Evolutionary conservation across 768 basidiomycete species (phyloP).

Genomic region (Scleroderma bovista): DNA sequence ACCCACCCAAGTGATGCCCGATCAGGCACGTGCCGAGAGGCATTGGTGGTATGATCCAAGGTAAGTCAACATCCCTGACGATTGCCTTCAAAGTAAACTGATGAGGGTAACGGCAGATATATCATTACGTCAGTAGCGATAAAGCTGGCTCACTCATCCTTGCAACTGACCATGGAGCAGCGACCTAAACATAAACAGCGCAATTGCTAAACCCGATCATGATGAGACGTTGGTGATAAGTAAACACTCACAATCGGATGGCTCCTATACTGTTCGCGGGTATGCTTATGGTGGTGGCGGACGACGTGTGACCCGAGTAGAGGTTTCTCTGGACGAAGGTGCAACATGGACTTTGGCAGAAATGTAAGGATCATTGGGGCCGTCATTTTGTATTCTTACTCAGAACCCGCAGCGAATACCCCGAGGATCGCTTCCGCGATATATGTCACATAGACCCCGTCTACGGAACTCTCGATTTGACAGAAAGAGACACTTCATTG

Average conservation of each 20-base stretch:
- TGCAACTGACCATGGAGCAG: slow-evolving; percentile 32
- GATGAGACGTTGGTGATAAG: slow-evolving; percentile 35
- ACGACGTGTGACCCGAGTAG: slow-evolving; percentile 50
- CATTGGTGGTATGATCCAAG: slow-evolving; percentile 53
- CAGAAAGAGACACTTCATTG: slow-evolving; percentile 45
- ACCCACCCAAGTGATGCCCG: slow-evolving; percentile 47
- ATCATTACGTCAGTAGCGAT: slow-evolving; percentile 27
- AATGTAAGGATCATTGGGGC: slow-evolving; percentile 21
- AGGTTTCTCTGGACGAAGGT: slow-evolving; percentile 52
- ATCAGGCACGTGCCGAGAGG: slow-evolving; percentile 44
- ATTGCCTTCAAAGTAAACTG: neutral
- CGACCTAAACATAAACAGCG: slow-evolving; percentile 58
- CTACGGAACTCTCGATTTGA: slow-evolving; percentile 47
- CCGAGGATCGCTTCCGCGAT: slow-evolving; percentile 46
- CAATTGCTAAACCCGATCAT: slow-evolving; percentile 51
- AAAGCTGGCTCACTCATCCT: neutral
- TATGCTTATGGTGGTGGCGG: slow-evolving; percentile 64
- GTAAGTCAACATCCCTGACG: slow-evolving; percentile 14
- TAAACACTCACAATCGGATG: slow-evolving; percentile 3
- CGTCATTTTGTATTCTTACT: neutral
- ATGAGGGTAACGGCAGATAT: slow-evolving; percentile 17
- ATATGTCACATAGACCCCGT: slow-evolving; percentile 31
- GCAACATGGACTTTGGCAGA: slow-evolving; percentile 40
- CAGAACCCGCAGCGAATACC: slow-evolving; percentile 31
- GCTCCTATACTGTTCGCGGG: slow-evolving; percentile 40